These are phyloP conservation scores for Brassica balearica DNA, from an alignment of 441 rosid genomes.

Conservation along the genomic window DNA sequence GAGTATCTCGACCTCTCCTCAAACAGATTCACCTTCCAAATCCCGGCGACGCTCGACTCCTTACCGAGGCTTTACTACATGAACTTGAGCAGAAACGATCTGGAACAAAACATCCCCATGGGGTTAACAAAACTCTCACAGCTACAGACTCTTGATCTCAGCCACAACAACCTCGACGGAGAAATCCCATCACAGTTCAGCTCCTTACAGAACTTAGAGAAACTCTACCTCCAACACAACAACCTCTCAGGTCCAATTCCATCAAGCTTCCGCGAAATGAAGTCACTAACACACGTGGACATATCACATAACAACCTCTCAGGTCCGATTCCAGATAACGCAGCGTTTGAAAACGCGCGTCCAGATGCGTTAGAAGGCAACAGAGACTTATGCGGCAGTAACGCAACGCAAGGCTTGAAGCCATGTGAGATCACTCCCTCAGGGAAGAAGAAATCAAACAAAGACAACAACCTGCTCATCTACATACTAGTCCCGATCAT, in stretches of 20 bases:
- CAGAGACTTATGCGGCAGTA: conserved; percentile 43
- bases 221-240: conserved; percentile 48
- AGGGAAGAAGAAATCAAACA: conserved; percentile 16
- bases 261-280: conserved; percentile 20
- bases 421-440: conserved; percentile 20
- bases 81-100: conserved; percentile 50
- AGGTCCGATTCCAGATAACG: conserved; percentile 45
- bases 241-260: conserved; percentile 45
- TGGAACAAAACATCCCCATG: conserved; percentile 38
- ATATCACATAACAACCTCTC: conserved; percentile 44
- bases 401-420: conserved; percentile 24
- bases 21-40: conserved; percentile 44
- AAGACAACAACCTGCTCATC: conserved; percentile 31
- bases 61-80: conserved; percentile 44
- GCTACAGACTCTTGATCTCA: conserved; percentile 41
- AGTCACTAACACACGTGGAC: conserved; percentile 33
- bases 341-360: conserved; percentile 39
- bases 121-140: conserved; percentile 43
- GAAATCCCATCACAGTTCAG: conserved; percentile 41
- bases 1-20: conserved; percentile 46
- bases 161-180: conserved; percentile 44
- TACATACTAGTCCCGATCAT: conserved; percentile 39
- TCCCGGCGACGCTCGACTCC: conserved; percentile 45
- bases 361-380: conserved; percentile 39
- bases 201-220: conserved; percentile 37